Conservation (phyloP, 192 early-diverging fungal genomes). For the Jimgerdemannia lactiflua region DNA sequence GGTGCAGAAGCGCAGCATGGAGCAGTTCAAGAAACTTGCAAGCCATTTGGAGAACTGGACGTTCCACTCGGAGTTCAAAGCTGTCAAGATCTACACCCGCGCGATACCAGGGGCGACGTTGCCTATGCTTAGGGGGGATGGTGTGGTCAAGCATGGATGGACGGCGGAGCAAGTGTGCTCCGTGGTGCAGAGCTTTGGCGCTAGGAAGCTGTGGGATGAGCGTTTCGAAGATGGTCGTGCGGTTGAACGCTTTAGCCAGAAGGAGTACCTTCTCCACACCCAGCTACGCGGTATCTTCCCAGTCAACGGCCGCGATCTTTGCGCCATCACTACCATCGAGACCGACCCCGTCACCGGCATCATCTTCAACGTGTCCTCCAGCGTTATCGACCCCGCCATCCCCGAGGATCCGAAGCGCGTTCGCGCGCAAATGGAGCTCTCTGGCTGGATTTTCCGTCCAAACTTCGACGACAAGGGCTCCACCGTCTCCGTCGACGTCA, state of each 20-base stretch:
- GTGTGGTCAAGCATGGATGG: constrained; percentile 43
- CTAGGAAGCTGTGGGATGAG: constrained; percentile 52
- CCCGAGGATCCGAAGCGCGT: constrained; percentile 44
- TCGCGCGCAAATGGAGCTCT: constrained; percentile 35
- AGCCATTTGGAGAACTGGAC: constrained; percentile 40
- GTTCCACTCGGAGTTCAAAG: constrained; percentile 30
- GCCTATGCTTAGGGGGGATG: constrained; percentile 47
- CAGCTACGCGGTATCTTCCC: constrained; percentile 32
- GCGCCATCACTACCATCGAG: constrained; percentile 45
- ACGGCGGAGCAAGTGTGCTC: constrained; percentile 51
- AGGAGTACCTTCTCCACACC: constrained; percentile 42
- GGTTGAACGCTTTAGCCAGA: constrained; percentile 45
- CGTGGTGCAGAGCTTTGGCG: constrained; percentile 39
- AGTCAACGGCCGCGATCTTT: constrained; percentile 32
- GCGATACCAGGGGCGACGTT: constrained; percentile 27
- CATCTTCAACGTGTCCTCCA: constrained; percentile 42
- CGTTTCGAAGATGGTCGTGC: constrained; percentile 42
- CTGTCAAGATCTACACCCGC: constrained; percentile 38
- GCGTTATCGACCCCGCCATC: constrained; percentile 41
- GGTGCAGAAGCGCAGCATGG: constrained; percentile 14
- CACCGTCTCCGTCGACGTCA: constrained; percentile 34
- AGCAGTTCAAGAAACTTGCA: constrained; percentile 35
- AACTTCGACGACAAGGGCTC: constrained; percentile 36
- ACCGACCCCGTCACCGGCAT: constrained; percentile 41
- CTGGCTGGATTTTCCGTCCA: constrained; percentile 49